phyloP scores from a whole-genome alignment of 306 rosid genomes.

The Benincasa hispida region DNA sequence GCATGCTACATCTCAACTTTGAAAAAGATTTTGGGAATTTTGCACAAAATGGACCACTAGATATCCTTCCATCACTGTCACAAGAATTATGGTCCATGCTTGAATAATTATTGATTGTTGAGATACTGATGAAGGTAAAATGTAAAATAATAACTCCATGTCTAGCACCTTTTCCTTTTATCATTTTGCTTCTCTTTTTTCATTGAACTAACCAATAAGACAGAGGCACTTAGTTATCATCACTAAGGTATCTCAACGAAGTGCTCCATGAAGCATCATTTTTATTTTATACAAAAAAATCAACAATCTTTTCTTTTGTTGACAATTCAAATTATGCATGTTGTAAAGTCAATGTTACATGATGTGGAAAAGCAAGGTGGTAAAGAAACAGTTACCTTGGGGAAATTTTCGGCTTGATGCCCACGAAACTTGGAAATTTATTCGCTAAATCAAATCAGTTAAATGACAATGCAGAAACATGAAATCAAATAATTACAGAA shows the following conservation, averaged over 20 bases:
- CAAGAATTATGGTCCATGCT: not conserved
- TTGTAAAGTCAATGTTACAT: not conserved
- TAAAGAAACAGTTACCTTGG: not conserved
- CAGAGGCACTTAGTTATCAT: not conserved
- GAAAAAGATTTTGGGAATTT: not conserved
- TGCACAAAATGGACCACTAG: not conserved
- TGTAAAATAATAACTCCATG: not conserved
- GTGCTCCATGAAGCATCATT: not conserved
- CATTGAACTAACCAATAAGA: not conserved
- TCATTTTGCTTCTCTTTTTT: not conserved
- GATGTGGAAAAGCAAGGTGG: not conserved
- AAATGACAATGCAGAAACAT: not conserved
- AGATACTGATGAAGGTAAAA: not conserved
- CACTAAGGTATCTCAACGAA: not conserved
- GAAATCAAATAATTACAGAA: not conserved
- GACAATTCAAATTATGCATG: not conserved
- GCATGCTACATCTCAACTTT: slow-evolving; percentile 4
- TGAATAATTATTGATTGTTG: slow-evolving; percentile 3
- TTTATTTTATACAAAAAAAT: not conserved
- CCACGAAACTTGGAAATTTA: not conserved
- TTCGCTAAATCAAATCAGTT: not conserved
- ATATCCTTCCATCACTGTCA: slow-evolving; percentile 2
- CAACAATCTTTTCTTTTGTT: not conserved
- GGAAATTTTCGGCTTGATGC: not conserved
- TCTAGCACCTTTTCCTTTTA: not conserved